Percentiles rank a stretch among this genome's conserved stretches.
Evolutionary conservation across 164 flowering plant genomes (phyloP).

Genomic region (Amborella trichopoda): DNA sequence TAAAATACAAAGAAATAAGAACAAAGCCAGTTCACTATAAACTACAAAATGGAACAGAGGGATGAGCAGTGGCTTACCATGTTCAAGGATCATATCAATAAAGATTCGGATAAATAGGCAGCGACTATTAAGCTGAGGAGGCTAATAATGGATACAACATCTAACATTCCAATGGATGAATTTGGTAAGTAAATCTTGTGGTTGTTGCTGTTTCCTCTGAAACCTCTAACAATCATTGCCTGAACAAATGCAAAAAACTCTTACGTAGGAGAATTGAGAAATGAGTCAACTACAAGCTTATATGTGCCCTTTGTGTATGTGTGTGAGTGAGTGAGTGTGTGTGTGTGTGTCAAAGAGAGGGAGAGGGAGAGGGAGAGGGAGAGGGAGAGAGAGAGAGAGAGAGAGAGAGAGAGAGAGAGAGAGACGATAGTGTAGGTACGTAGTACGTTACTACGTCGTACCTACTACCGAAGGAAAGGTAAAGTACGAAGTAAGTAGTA

Average conservation of each 20-base stretch:
- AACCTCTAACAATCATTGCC: slow-evolving; percentile 97
- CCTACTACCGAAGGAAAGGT: too few species aligned
- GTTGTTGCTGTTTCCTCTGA: slow-evolving; percentile 58
- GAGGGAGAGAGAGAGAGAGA: neutral
- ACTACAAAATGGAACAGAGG: too few species aligned
- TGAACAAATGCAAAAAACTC: too few species aligned
- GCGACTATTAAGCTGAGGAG: slow-evolving; percentile 45
- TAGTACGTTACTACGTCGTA: too few species aligned
- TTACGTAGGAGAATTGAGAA: too few species aligned
- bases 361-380: neutral
- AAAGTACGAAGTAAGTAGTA: too few species aligned
- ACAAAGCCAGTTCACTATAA: too few species aligned
- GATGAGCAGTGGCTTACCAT: too few species aligned
- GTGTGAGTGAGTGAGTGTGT: neutral
- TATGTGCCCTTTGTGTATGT: too few species aligned
- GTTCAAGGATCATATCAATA: slow-evolving; percentile 26
- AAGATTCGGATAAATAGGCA: slow-evolving; percentile 35
- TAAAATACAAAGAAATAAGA: too few species aligned
- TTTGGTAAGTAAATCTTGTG: slow-evolving; percentile 56
- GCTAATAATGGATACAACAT: slow-evolving; percentile 41
- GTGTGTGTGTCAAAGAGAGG: neutral
- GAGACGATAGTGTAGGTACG: too few species aligned
- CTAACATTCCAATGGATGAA: slow-evolving; percentile 32
- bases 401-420: neutral
- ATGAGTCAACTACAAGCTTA: too few species aligned